Evolutionary conservation across 169 alveolate genomes (phyloP).

Genomic region (Plasmodium reichenowi): DNA sequence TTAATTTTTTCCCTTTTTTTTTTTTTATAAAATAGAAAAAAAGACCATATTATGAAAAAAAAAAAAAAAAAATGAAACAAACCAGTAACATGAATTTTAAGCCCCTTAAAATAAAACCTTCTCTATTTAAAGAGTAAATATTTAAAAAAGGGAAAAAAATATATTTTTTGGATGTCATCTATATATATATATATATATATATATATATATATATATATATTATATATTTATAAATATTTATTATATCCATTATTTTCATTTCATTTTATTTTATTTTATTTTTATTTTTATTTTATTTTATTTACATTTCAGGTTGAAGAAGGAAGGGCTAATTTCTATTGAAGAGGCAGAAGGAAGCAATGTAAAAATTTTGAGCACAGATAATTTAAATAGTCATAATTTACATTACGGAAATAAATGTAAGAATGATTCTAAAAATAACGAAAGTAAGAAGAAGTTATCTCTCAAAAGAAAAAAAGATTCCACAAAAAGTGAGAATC

Average conservation of each 20-base stretch:
- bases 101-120: conserved; percentile 21
- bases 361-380: conserved; percentile 24
- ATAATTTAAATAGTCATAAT: conserved; percentile 9
- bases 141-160: too few species aligned
- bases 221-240: too few species aligned
- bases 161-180: too few species aligned
- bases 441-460: conserved; percentile 1
- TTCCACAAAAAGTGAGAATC: neutral
- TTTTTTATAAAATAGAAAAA: neutral
- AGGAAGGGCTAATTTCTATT: conserved; percentile 64
- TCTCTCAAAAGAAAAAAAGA: conserved; percentile 6
- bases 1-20: too few species aligned
- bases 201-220: too few species aligned
- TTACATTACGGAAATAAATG: neutral
- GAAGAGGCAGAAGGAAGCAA: conserved; percentile 23
- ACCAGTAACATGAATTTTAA: conserved; percentile 30
- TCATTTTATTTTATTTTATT: neutral
- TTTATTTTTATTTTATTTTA: neutral
- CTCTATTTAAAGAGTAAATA: conserved; percentile 37
- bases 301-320: conserved; percentile 23
- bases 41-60: conserved; percentile 1
- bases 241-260: neutral
- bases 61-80: neutral
- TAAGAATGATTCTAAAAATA: conserved; percentile 7
- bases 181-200: too few species aligned